Evolutionary conservation across 768 basidiomycete species (phyloP).

Genomic region (Mycena belliarum): DNA sequence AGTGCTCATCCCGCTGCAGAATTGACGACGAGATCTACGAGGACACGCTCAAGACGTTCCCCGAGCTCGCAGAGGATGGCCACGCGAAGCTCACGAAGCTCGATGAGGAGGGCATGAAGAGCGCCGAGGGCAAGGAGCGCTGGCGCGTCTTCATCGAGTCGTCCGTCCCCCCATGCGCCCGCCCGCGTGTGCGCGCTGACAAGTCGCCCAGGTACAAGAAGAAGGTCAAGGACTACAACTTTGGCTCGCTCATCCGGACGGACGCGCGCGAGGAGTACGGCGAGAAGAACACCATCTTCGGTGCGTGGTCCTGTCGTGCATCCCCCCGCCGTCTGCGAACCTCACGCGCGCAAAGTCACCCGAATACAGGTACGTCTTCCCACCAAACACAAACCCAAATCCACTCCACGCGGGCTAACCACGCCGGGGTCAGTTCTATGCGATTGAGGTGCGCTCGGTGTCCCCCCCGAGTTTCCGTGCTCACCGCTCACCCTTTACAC

Average conservation of each 20-base stretch:
- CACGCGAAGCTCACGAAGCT: constrained; percentile 54
- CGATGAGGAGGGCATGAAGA: constrained; percentile 95
- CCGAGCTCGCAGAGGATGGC: constrained; percentile 62
- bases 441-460: constrained; percentile 72
- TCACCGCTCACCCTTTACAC: not conserved
- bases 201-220: constrained; percentile 70
- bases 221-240: constrained; percentile 92
- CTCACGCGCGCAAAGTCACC: constrained; percentile 46
- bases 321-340: too few species aligned
- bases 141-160: constrained; percentile 88
- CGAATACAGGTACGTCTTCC: constrained; percentile 62
- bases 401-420: not conserved
- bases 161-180: constrained; percentile 35
- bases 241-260: constrained; percentile 89
- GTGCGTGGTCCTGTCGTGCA: constrained; percentile 40
- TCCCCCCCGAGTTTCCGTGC: too few species aligned
- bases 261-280: constrained; percentile 81
- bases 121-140: constrained; percentile 76
- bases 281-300: constrained; percentile 93
- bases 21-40: constrained; percentile 91
- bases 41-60: constrained; percentile 75
- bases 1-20: constrained; percentile 36
- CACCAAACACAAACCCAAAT: constrained; percentile 14
- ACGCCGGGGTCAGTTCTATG: constrained; percentile 69
- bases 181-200: not conserved